Percentiles rank a stretch among this genome's conserved stretches.
phyloP scores from a whole-genome alignment of 1,284 basidiomycete species.

The Volvariella volvacea region DNA sequence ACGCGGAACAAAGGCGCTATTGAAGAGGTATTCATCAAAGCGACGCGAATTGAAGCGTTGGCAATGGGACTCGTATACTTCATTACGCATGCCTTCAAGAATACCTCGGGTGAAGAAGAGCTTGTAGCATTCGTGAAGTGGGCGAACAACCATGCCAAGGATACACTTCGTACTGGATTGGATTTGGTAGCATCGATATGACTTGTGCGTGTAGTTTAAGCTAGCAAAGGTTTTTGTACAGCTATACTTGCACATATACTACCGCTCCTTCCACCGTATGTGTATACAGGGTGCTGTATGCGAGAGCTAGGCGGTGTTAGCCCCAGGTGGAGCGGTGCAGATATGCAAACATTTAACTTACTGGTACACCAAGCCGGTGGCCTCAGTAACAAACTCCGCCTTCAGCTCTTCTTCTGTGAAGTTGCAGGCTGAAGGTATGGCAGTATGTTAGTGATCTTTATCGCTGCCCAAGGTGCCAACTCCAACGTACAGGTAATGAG shows the following conservation, averaged over 20 bases:
- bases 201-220: neutral
- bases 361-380: constrained; percentile 55
- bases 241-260: constrained; percentile 70
- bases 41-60: constrained; percentile 49
- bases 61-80: constrained; percentile 69
- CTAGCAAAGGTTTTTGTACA: constrained; percentile 42
- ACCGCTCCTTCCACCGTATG: constrained; percentile 73
- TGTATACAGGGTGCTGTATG: constrained; percentile 64
- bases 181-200: constrained; percentile 42
- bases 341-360: no score
- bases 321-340: constrained; percentile 1
- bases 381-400: constrained; percentile 43
- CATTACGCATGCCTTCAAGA: constrained; percentile 42
- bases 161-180: constrained; percentile 57
- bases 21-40: constrained; percentile 72
- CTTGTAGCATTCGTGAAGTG: constrained; percentile 49
- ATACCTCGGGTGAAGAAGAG: constrained; percentile 29
- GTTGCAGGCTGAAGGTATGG: constrained; percentile 80
- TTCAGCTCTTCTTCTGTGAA: constrained; percentile 82
- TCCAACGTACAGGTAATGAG: constrained; percentile 71
- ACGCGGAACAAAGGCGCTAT: constrained; percentile 51
- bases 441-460: constrained; percentile 1
- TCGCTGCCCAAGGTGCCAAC: neutral
- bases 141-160: constrained; percentile 59
- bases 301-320: constrained; percentile 44